These are phyloP conservation scores for Cyclostephanos tholiformis DNA, from an alignment of 108 stramenopile genomes.

Conservation along the genomic window DNA sequence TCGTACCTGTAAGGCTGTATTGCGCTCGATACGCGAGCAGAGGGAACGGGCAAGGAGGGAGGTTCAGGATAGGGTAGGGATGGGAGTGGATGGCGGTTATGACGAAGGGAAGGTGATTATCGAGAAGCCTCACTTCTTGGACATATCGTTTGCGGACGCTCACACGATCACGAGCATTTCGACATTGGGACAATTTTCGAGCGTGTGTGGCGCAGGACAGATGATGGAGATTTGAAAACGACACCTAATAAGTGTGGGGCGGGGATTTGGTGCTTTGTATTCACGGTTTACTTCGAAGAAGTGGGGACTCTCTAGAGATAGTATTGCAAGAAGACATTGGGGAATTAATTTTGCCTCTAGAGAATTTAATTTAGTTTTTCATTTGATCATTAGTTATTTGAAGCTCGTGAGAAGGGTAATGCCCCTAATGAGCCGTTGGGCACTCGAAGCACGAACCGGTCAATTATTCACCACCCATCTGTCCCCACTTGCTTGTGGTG, in stretches of 20 bases:
- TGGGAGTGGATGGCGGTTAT: neutral
- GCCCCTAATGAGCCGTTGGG: too few species aligned
- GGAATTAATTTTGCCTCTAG: too few species aligned
- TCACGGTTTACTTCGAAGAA: too few species aligned
- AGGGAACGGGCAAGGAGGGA: constrained; percentile 17
- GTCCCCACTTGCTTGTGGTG: too few species aligned
- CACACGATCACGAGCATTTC: constrained; percentile 32
- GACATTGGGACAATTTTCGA: constrained; percentile 35
- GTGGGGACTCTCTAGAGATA: neutral
- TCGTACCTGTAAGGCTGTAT: constrained; percentile 65
- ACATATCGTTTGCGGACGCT: constrained; percentile 30
- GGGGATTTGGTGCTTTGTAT: too few species aligned
- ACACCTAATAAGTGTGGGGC: too few species aligned
- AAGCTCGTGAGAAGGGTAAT: too few species aligned
- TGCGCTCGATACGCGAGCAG: constrained; percentile 70
- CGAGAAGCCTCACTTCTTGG: constrained; percentile 38
- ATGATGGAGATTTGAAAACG: constrained; percentile 43
- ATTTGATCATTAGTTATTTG: too few species aligned
- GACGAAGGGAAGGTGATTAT: constrained; percentile 20
- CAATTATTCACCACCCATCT: too few species aligned
- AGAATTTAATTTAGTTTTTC: too few species aligned
- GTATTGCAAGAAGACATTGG: too few species aligned
- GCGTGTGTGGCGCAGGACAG: constrained; percentile 18
- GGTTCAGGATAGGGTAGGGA: neutral
- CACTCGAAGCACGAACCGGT: too few species aligned